Base-by-base conservation (phyloP, 1,139 yeast genomes). In the Yamadazyma pseudoaaseri region DNA sequence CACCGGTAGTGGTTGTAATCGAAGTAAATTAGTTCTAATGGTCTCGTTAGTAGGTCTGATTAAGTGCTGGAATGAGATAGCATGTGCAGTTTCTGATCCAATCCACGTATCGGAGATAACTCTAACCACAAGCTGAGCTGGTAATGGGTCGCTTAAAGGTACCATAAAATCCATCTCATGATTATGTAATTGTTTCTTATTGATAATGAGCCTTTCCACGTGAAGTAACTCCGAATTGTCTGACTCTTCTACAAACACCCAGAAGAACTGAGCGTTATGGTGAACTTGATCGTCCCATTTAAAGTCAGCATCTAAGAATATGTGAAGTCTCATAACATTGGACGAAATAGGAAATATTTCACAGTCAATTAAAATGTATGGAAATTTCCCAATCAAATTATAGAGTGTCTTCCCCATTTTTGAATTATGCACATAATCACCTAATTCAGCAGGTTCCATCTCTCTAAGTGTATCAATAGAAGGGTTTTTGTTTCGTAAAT, bases 91-190 rank as follows among this genome's bases (percentile, higher is more conserved):
- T 51, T 89, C 97, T 1, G 94, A 76, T 0, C 97, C 97, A 20
- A 87, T 73, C 97, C 97, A 94, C 2, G 77, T 62, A 53, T 92
- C 98, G 5, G 95, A 86, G 6, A 86, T 61, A 1, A 83, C 82
- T 35, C 90, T 70, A 2, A 90, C 79, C 6, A 87, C 76, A 28
- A 94, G 75, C 54, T 92, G 97, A 0, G 94, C 81, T 0, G 97
- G 97, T 16, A 83, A 62, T 2, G 96, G 96, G 49, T 87, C 96
- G 2, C 83, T 69, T 35, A 92, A 62, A 0, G 98, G 98, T 27
- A 94, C 84, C 81, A 95, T 87, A 47, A 92, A 89, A 47, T 90
- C 96, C 66, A 92, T 63, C 48, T 82, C 86, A 56, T 86, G 94
- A 1, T 74, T 66, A 62, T 13, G 65, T 65, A 80, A 55, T 44